Percentiles rank a stretch among this genome's conserved stretches.
These are phyloP conservation scores for Onygena corvina DNA, from an alignment of 2,329 filamentous ascomycete genomes.

Conservation along the genomic window DNA sequence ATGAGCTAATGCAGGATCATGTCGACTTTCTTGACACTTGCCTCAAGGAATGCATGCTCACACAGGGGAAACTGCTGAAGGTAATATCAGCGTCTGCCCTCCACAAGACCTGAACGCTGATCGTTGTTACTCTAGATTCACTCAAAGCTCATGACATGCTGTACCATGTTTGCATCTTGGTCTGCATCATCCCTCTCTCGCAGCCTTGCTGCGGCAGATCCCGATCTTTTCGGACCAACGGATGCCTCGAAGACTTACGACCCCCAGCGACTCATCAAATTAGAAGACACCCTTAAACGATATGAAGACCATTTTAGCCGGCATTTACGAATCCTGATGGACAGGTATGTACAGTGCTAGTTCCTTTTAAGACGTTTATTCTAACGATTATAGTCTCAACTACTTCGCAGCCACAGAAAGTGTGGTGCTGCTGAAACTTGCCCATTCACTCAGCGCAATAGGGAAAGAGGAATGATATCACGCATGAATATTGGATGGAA, in stretches of 20 bases:
- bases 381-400: slow-evolving; percentile 46
- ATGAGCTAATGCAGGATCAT: slow-evolving; percentile 97
- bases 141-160: slow-evolving; percentile 92
- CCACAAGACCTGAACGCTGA: slow-evolving; percentile 10
- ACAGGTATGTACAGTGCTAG: slow-evolving; percentile 43
- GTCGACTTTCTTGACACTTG: slow-evolving; percentile 97
- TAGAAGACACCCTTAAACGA: slow-evolving; percentile 77
- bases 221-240: slow-evolving; percentile 47
- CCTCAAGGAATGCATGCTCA: slow-evolving; percentile 97
- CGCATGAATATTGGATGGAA: too few relatives aligned
- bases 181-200: slow-evolving; percentile 67
- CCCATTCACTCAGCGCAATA: slow-evolving; percentile 32
- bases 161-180: slow-evolving; percentile 85
- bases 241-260: slow-evolving; percentile 37
- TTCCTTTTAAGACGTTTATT: neutral
- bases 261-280: slow-evolving; percentile 53
- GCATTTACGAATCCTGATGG: slow-evolving; percentile 84
- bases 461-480: slow-evolving; percentile 30
- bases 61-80: slow-evolving; percentile 84
- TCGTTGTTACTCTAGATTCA: slow-evolving; percentile 58
- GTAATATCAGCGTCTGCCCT: slow-evolving; percentile 40
- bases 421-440: slow-evolving; percentile 74
- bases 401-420: slow-evolving; percentile 97
- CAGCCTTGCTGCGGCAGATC: slow-evolving; percentile 71
- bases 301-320: slow-evolving; percentile 89